Evolutionary conservation across 164 flowering plant species (phyloP), one percentile per base, ranked within the genome.

Genomic region (Malania oleifera): DNA sequence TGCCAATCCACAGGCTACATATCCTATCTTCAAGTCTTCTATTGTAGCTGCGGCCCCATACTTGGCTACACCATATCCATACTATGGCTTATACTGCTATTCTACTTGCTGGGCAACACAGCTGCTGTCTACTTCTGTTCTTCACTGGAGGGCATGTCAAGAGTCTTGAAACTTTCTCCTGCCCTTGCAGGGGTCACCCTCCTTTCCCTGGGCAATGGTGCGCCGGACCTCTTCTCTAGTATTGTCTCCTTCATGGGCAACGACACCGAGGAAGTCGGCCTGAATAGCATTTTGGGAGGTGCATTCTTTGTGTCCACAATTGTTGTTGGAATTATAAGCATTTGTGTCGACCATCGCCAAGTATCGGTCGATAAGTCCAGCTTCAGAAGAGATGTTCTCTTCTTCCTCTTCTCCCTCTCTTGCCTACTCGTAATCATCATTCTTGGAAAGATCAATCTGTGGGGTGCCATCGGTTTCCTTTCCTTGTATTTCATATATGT

Each of bases 41-140:
- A 50, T 29, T 50, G 53, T 15, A 50, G 15, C 24, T 18, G 25
- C 29, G 8, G 7, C 28, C 22, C 19, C 2, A 22, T 12, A 18
- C 14, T 50, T 17, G 53, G 53, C 29, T 50, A 50, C 29, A 27
- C 29, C 53, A 24, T 50, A 2, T 25, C 24, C 53, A 12, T 27
- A 24, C 29, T 27, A 14, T 50, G 53, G 53, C 53, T 50, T 6
- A 24, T 50, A 13, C 0, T 50, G 17, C 53, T 50, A 9, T 50
- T 50, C 53, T 50, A 50, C 53, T 27, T 50, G 13, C n/a, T 50
- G n/a, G 53, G 53, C 53, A 27, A 23, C 53, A 50, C 53, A 7
- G 28, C 53, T 15, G 53, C 53, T 17, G 14, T 12, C 15, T 50
- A 24, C 29, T 50, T 50, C 14, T 50, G 53, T 17, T 17, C 53